These are phyloP conservation scores for Xerocomellus dryophilus DNA, from an alignment of 768 basidiomycete genomes.

Conservation along the genomic window DNA sequence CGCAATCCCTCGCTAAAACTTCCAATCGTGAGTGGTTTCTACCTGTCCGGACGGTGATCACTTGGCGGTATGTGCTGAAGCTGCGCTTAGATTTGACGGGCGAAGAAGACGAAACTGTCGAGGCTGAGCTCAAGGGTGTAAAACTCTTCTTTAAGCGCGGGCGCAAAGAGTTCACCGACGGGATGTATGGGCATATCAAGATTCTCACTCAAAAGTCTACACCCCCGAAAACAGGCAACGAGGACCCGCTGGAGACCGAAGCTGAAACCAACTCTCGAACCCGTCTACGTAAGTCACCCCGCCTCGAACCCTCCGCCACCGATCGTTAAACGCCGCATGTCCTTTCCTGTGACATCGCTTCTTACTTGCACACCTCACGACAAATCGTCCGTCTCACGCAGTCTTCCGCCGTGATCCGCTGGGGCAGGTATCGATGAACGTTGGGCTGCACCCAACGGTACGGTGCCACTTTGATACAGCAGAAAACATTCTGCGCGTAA, in stretches of 20 bases:
- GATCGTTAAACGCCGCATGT: conserved; percentile 16
- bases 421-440: conserved; percentile 68
- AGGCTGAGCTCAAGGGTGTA: conserved; percentile 56
- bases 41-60: not conserved
- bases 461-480: conserved; percentile 56
- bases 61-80: conserved; percentile 2
- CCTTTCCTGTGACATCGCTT: not conserved
- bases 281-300: conserved; percentile 32
- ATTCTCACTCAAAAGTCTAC: conserved; percentile 42
- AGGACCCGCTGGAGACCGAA: conserved; percentile 3
- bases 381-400: conserved; percentile 19
- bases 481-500: conserved; percentile 53
- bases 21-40: conserved; percentile 16
- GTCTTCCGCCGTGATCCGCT: conserved; percentile 72
- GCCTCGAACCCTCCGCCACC: conserved; percentile 19
- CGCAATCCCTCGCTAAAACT: conserved; percentile 5
- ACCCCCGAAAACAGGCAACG: not conserved
- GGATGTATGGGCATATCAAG: conserved; percentile 60
- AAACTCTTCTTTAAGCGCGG: conserved; percentile 47
- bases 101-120: conserved; percentile 60
- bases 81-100: conserved; percentile 43
- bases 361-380: not conserved
- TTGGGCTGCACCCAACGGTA: conserved; percentile 51
- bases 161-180: conserved; percentile 51
- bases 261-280: conserved; percentile 17